Conservation (phyloP, 768 basidiomycete species). For the Rhizopogon vinicolor region DNA sequence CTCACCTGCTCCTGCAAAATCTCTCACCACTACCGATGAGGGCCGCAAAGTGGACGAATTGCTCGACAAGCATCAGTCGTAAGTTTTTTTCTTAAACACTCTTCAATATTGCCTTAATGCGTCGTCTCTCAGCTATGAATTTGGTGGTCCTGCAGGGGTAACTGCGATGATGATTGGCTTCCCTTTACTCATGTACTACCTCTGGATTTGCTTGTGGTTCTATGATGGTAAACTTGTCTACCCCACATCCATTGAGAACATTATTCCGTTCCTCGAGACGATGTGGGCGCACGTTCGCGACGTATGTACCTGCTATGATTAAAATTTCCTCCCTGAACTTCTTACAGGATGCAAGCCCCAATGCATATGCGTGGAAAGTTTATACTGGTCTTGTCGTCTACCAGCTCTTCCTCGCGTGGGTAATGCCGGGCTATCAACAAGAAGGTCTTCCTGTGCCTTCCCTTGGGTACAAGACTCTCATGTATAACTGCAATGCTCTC, state of each 20-base stretch:
- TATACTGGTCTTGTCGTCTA: constrained; percentile 86
- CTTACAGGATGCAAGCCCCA: constrained; percentile 84
- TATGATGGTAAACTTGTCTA: constrained; percentile 81
- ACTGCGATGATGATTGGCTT: constrained; percentile 92
- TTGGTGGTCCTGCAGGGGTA: constrained; percentile 92
- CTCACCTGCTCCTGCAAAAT: neutral
- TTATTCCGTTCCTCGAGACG: constrained; percentile 68
- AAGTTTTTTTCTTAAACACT: constrained; percentile 13
- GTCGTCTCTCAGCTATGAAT: constrained; percentile 71
- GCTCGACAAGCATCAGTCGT: constrained; percentile 68
- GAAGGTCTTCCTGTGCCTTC: constrained; percentile 97
- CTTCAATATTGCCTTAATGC: constrained; percentile 3
- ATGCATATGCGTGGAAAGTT: constrained; percentile 81
- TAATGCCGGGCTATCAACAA: constrained; percentile 90
- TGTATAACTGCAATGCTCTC: constrained; percentile 96
- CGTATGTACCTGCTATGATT: constrained; percentile 37
- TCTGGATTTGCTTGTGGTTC: constrained; percentile 97
- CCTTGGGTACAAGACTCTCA: constrained; percentile 85
- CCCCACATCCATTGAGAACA: constrained; percentile 64
- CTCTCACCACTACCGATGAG: constrained; percentile 52
- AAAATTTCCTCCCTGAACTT: neutral
- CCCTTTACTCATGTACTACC: constrained; percentile 95
- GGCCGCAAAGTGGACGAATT: constrained; percentile 71
- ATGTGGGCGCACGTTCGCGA: constrained; percentile 86
- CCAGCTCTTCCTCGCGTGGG: constrained; percentile 85